phyloP scores from a whole-genome alignment of 805 yeast species.

The Lachancea quebecensis region DNA sequence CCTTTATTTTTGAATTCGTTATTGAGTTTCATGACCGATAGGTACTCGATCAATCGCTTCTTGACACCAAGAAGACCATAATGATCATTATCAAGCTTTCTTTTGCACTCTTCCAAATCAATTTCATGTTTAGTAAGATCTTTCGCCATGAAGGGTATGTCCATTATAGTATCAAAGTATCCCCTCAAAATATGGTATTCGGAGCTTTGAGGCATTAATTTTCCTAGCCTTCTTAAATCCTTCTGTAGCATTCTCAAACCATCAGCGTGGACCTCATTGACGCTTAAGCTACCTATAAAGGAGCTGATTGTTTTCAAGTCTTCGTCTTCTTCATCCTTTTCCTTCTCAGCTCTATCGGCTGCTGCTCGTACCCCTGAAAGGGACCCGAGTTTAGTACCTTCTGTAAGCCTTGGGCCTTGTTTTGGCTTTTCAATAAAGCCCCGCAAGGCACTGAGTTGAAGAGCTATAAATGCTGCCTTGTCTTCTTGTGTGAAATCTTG shows the following conservation, averaged over 20 bases:
- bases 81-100: conserved; percentile 66
- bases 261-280: conserved; percentile 32
- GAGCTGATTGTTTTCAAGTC: conserved; percentile 30
- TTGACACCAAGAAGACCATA: conserved; percentile 71
- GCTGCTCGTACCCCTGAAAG: too few species aligned
- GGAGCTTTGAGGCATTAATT: conserved; percentile 46
- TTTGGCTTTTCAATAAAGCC: conserved; percentile 28
- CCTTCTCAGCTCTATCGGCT: conserved; percentile 6
- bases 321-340: conserved; percentile 31
- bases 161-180: conserved; percentile 58
- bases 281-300: conserved; percentile 24
- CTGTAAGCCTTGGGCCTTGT: too few species aligned
- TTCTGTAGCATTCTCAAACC: conserved; percentile 36
- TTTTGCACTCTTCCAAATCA: conserved; percentile 46
- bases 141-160: conserved; percentile 50
- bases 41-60: conserved; percentile 66
- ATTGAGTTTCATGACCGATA: conserved; percentile 64
- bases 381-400: too few species aligned
- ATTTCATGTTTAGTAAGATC: conserved; percentile 24
- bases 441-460: conserved; percentile 47
- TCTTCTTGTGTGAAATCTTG: conserved; percentile 45
- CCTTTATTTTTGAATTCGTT: conserved; percentile 11
- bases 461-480: conserved; percentile 48
- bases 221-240: conserved; percentile 50
- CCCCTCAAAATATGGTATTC: conserved; percentile 60